Base-by-base conservation (phyloP, 345 rosid genomes). In the Eucalyptus regnans region DNA sequence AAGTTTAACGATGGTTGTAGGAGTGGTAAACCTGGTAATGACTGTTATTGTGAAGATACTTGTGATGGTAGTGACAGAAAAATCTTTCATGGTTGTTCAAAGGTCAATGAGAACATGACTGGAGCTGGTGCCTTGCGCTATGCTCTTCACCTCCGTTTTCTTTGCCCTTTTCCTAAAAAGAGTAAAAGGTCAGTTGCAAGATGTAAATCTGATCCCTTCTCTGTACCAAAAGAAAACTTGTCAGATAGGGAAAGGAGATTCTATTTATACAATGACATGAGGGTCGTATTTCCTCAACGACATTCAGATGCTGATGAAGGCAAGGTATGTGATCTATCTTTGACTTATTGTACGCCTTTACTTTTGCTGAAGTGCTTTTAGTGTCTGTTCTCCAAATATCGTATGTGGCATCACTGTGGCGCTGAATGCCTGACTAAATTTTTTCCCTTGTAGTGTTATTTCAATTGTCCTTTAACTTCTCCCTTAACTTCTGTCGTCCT, bases 251-350 rank as follows among this genome's bases (percentile, higher is more conserved):
- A 93, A 46, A 91, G 97, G 71, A 96, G 96, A 86, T 97, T 97
- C 93, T 97, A 96, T 90, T 90, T 97, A 68, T 96, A 95, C 92
- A 96, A 96, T 88, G 98, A 97, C 89, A 86, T 97, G 93, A 95
- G 97, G 91, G 98, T 94, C 5, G 96, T 97, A 76, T 97, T 97
- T 90, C 98, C 99, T 86, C 99, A 96, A 89, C 98, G 98, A 83
- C 99, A 97, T 93, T 93, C 99, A 52, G 99, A 97, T 87, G 87
- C 96, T 50, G 99, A 97, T 87, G 99, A 97, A 94, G 98, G 99
- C 91, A 96, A 96, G 99, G 99, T 97, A 95, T 88, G 93, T n/a
- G 62, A 50, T 89, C 86, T 68, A 23, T 31, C 50, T 56, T 17
- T 33, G 60, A 49, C 33, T 44, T 33, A 51, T 41, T 29, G 43